Evolutionary conservation across 257 asterid species (phyloP).

Genomic region (Nemophila menziesii): DNA sequence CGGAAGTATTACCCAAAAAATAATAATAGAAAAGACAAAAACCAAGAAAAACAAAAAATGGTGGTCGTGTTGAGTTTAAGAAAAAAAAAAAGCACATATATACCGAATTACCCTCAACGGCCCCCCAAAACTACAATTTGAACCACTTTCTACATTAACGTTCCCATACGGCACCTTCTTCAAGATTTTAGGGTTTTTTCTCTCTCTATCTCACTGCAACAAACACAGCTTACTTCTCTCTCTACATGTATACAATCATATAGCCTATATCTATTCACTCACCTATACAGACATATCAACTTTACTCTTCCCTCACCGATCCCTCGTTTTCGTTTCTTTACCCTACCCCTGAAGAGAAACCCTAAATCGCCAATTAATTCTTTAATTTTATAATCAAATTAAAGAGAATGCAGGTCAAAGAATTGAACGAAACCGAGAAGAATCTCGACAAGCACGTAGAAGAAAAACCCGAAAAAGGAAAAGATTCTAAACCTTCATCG

Average conservation of each 20-base stretch:
- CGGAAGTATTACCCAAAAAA: too few relatives aligned
- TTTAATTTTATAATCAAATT: not conserved
- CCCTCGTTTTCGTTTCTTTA: not conserved
- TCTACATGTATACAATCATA: not conserved
- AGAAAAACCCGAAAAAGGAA: conserved; percentile 11
- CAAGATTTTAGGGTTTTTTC: conserved; percentile 39
- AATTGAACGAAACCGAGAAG: conserved; percentile 25
- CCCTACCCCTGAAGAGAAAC: not conserved
- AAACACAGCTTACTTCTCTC: not conserved
- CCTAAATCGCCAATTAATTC: not conserved
- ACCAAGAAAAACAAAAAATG: too few relatives aligned
- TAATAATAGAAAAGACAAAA: too few relatives aligned
- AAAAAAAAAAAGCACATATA: not conserved
- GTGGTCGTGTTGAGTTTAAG: not conserved
- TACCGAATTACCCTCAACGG: not conserved
- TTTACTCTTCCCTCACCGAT: not conserved
- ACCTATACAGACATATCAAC: conserved; percentile 3
- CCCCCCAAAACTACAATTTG: not conserved
- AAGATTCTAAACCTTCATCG: conserved; percentile 16
- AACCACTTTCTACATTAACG: conserved; percentile 2
- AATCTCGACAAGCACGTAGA: conserved; percentile 14
- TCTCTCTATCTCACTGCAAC: not conserved
- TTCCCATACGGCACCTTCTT: conserved; percentile 2
- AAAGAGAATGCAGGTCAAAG: conserved; percentile 36
- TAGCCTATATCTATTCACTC: not conserved